These are phyloP conservation scores for Carex pumila DNA, from an alignment of 176 grass and related monocot genomes.

Conservation along the genomic window DNA sequence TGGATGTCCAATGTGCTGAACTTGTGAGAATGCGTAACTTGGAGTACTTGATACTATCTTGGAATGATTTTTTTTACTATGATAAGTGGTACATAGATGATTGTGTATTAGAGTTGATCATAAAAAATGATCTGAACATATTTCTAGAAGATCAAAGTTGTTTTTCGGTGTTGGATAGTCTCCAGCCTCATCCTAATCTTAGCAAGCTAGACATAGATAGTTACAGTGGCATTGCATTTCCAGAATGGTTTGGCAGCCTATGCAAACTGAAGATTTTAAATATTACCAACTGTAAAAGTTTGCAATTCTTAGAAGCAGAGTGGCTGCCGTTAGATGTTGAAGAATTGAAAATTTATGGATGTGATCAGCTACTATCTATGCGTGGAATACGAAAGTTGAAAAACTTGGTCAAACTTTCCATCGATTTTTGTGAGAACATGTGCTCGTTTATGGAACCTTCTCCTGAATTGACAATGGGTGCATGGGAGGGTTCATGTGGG, in stretches of 20 bases:
- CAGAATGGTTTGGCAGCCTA: not conserved
- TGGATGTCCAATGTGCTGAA: not conserved
- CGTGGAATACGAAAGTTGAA: not conserved
- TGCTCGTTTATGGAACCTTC: no score
- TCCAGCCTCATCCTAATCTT: not conserved
- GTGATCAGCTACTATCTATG: not conserved
- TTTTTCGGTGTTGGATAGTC: not conserved
- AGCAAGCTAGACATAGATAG: not conserved
- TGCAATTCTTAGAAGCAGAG: not conserved
- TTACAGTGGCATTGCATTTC: not conserved
- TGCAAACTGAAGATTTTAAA: not conserved
- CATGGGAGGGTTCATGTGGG: no score
- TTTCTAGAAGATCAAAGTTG: not conserved
- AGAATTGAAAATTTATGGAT: not conserved
- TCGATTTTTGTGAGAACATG: accelerated
- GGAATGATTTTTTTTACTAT: no score
- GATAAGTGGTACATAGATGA: no score
- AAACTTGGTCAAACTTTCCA: not conserved
- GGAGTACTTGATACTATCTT: not conserved
- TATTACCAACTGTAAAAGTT: not conserved
- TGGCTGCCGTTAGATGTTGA: not conserved
- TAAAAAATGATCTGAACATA: accelerated
- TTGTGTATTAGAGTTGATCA: not conserved
- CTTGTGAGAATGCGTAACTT: not conserved
- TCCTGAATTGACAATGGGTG: no score